Percentiles rank a stretch among this genome's conserved stretches.
Evolutionary conservation across 1,139 yeast genomes (phyloP).

Genomic region (Hyphopichia burtonii): DNA sequence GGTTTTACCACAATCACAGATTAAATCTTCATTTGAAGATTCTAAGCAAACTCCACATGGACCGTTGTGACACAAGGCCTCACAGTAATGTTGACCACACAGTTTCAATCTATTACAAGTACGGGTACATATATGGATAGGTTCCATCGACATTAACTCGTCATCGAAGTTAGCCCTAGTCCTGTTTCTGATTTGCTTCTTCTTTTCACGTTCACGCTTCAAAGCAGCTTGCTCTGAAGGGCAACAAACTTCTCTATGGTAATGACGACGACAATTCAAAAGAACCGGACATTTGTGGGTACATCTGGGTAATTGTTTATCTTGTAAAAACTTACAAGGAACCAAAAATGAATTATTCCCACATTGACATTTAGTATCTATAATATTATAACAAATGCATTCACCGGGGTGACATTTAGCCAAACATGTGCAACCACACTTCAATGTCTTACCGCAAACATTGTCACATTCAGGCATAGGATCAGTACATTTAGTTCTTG

Average conservation of each 20-base stretch:
- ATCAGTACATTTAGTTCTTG: conserved; percentile 64
- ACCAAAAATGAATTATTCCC: conserved; percentile 50
- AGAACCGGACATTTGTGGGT: conserved; percentile 73
- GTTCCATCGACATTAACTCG: conserved; percentile 63
- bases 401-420: conserved; percentile 74
- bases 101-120: conserved; percentile 64
- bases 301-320: conserved; percentile 61
- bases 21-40: conserved; percentile 75
- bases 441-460: conserved; percentile 58
- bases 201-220: conserved; percentile 56
- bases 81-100: conserved; percentile 77
- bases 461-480: conserved; percentile 73
- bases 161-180: conserved; percentile 38
- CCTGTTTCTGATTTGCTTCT: conserved; percentile 48
- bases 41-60: conserved; percentile 84
- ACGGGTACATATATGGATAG: conserved; percentile 73
- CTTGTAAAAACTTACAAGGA: conserved; percentile 59
- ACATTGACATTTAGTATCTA: conserved; percentile 54
- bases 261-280: conserved; percentile 79
- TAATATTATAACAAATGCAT: conserved; percentile 60
- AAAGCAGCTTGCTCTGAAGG: conserved; percentile 62
- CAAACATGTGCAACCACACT: conserved; percentile 75
- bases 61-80: conserved; percentile 78
- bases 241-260: conserved; percentile 72
- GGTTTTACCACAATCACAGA: conserved; percentile 85